A percentile compares a stretch with the other conserved stretches of the same genome.
Evolutionary conservation across 257 asterid species (phyloP).

Genomic region (Gentiana macrophylla): DNA sequence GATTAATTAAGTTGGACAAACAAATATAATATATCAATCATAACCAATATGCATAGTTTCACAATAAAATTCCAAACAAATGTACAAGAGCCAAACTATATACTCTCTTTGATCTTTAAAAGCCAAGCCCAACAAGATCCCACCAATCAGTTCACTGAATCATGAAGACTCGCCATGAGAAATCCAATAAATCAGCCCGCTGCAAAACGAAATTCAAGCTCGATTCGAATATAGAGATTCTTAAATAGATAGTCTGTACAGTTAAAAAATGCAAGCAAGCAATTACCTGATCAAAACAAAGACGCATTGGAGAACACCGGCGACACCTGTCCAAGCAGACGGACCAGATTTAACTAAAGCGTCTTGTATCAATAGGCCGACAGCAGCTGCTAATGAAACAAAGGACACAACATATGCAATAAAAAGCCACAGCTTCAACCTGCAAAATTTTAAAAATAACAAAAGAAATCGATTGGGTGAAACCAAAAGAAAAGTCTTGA

Average conservation of each 20-base stretch:
- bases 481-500: no score
- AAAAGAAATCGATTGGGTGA: neutral
- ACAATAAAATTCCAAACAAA: no score
- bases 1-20: no score
- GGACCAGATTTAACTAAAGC: constrained; percentile 70
- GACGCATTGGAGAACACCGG: constrained; percentile 90
- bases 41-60: no score
- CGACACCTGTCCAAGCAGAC: constrained; percentile 93
- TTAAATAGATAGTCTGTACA: neutral
- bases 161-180: constrained; percentile 30
- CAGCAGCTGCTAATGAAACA: constrained; percentile 95
- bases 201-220: constrained; percentile 17
- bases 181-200: constrained; percentile 54
- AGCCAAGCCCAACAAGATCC: no score
- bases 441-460: constrained; percentile 18
- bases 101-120: no score
- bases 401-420: constrained; percentile 91
- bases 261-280: neutral
- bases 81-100: no score
- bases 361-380: constrained; percentile 90
- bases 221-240: no score
- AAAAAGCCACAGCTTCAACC: constrained; percentile 97
- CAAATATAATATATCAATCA: no score
- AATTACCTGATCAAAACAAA: constrained; percentile 70
- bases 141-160: no score